Percentiles rank a stretch among this genome's conserved stretches.
Evolutionary conservation across 129 eudicot species (phyloP).

Genomic region (Lactuca sativa): DNA sequence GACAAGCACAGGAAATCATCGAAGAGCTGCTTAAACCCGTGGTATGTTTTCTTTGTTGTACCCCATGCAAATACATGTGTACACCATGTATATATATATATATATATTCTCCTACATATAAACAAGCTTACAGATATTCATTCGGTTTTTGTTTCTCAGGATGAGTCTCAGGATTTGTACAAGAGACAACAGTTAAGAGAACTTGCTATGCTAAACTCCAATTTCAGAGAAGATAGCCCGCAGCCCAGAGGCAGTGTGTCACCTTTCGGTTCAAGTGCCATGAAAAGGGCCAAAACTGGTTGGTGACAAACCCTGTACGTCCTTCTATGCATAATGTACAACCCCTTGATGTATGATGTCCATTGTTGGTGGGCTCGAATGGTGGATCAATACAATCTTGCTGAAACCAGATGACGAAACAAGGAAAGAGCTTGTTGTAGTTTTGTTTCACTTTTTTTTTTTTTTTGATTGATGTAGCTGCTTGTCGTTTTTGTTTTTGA

Average conservation of each 20-base stretch:
- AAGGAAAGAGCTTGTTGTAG: conserved; percentile 24
- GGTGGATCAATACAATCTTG: conserved; percentile 17
- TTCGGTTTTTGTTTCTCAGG: conserved; percentile 38
- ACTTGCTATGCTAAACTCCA: conserved; percentile 76
- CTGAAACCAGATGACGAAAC: conserved; percentile 23
- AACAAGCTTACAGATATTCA: not conserved
- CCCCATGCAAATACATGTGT: not conserved
- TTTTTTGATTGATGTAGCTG: conserved; percentile 14
- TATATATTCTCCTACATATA: not conserved
- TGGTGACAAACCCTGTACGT: conserved; percentile 35
- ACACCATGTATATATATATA: not conserved
- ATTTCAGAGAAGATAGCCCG: conserved; percentile 78
- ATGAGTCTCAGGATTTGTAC: conserved; percentile 75
- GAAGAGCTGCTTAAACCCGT: conserved; percentile 84
- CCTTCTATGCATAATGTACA: conserved; percentile 22
- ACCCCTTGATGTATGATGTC: conserved; percentile 24
- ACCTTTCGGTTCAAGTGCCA: conserved; percentile 67
- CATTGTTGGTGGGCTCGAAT: conserved; percentile 16
- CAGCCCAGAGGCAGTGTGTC: conserved; percentile 83
- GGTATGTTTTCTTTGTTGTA: conserved; percentile 43
- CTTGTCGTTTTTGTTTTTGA: conserved; percentile 22
- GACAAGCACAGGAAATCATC: conserved; percentile 69
- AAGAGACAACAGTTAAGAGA: conserved; percentile 80
- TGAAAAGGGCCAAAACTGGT: conserved; percentile 80
- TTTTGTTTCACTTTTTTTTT: conserved; percentile 2